These are phyloP conservation scores for Melastoma candidum DNA, from an alignment of 441 rosid genomes.

Conservation along the genomic window DNA sequence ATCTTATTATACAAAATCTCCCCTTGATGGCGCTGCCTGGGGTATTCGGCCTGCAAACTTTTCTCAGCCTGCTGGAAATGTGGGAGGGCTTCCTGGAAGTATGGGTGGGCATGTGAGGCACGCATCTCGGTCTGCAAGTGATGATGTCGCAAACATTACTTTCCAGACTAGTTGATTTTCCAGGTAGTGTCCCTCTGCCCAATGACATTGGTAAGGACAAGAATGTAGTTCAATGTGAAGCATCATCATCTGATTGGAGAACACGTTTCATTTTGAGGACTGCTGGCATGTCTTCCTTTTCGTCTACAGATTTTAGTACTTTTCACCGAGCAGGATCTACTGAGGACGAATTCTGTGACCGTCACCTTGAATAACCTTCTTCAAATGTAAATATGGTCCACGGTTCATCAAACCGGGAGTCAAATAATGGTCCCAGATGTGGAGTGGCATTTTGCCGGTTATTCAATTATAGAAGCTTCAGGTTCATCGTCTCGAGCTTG, in stretches of 20 bases:
- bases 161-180: slow-evolving; percentile 77
- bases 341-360: slow-evolving; percentile 79
- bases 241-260: not conserved
- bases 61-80: slow-evolving; percentile 55
- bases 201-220: not conserved
- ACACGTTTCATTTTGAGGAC: slow-evolving; percentile 3
- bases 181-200: slow-evolving; percentile 44
- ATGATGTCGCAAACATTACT: slow-evolving; percentile 57
- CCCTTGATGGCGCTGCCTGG: slow-evolving; percentile 88
- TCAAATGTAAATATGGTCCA: slow-evolving; percentile 45
- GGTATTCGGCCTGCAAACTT: slow-evolving; percentile 77
- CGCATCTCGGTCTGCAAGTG: slow-evolving; percentile 37
- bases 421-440: too few relatives aligned
- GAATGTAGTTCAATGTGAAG: not conserved
- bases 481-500: too few relatives aligned
- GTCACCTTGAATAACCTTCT: slow-evolving; percentile 97
- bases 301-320: not conserved
- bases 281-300: slow-evolving; percentile 6
- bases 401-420: not conserved
- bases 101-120: slow-evolving; percentile 56
- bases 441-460: too few relatives aligned
- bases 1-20: slow-evolving; percentile 67
- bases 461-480: too few relatives aligned
- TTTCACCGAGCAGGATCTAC: slow-evolving; percentile 47
- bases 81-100: slow-evolving; percentile 39